These are phyloP conservation scores for Auriscalpium orientale DNA, from an alignment of 768 basidiomycete genomes.

Conservation along the genomic window DNA sequence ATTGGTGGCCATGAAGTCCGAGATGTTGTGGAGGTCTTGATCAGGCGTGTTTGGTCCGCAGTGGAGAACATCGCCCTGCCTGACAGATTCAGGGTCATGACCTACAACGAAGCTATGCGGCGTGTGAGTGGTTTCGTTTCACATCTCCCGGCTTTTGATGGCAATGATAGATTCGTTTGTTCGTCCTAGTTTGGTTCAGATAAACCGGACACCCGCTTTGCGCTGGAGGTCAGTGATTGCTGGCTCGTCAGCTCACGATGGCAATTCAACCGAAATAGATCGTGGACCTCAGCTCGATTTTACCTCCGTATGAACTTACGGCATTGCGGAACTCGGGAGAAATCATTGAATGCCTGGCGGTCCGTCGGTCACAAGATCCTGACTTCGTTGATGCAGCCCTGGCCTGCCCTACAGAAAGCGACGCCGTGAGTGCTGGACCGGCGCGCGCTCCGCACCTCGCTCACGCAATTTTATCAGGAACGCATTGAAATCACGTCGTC, in stretches of 20 bases:
- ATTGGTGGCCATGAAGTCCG: conserved; percentile 85
- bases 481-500: conserved; percentile 40
- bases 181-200: conserved; percentile 77
- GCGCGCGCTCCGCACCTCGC: background rate
- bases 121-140: conserved; percentile 42
- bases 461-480: conserved; percentile 30
- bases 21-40: conserved; percentile 65
- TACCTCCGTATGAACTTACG: conserved; percentile 22
- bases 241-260: background rate
- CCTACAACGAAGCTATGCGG: conserved; percentile 86
- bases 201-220: conserved; percentile 89
- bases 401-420: conserved; percentile 22
- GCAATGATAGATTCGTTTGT: conserved; percentile 18
- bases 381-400: conserved; percentile 37
- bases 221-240: conserved; percentile 58
- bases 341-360: conserved; percentile 25
- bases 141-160: conserved; percentile 7
- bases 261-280: conserved; percentile 21
- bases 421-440: conserved; percentile 23
- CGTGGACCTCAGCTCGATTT: conserved; percentile 23
- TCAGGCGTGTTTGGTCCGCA: conserved; percentile 70
- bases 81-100: conserved; percentile 69
- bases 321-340: conserved; percentile 21
- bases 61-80: conserved; percentile 58
- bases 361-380: conserved; percentile 19